phyloP scores from a whole-genome alignment of 257 asterid species.

The Nicotiana attenuata region DNA sequence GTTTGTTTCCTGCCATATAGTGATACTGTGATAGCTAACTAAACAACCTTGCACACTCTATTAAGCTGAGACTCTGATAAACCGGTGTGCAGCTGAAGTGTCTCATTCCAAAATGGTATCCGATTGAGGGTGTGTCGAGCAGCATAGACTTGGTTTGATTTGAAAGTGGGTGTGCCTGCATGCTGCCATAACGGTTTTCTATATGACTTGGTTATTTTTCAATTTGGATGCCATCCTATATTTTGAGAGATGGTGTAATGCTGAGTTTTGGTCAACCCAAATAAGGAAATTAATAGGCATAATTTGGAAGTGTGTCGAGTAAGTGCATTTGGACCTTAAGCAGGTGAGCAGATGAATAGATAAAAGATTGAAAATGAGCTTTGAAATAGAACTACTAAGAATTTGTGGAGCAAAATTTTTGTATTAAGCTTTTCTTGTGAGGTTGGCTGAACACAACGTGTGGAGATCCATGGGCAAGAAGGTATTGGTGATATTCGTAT shows the following conservation, averaged over 20 bases:
- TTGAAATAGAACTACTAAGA: too few species aligned
- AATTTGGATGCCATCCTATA: neutral
- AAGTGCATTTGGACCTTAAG: neutral
- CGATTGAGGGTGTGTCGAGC: conserved; percentile 56
- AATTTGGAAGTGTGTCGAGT: neutral
- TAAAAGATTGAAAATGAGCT: neutral
- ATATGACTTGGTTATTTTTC: neutral
- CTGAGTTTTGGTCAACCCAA: too few species aligned
- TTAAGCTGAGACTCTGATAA: conserved; percentile 53
- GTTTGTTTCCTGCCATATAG: conserved; percentile 25
- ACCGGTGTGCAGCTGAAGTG: conserved; percentile 69
- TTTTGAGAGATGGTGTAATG: neutral
- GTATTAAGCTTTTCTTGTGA: too few species aligned
- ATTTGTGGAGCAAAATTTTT: too few species aligned
- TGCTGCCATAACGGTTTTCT: too few species aligned
- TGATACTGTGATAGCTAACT: conserved; percentile 53
- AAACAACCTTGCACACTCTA: conserved; percentile 57
- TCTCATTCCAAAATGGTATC: conserved; percentile 66
- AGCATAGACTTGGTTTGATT: conserved; percentile 26
- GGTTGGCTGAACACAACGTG: neutral
- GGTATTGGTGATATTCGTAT: neutral
- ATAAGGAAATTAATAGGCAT: neutral
- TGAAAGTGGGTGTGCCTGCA: too few species aligned
- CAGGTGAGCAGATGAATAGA: neutral
- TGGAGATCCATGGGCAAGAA: neutral